These are phyloP conservation scores for Chlamydomonas sphaeroides DNA, from an alignment of 139 green algal genomes.

Conservation along the genomic window DNA sequence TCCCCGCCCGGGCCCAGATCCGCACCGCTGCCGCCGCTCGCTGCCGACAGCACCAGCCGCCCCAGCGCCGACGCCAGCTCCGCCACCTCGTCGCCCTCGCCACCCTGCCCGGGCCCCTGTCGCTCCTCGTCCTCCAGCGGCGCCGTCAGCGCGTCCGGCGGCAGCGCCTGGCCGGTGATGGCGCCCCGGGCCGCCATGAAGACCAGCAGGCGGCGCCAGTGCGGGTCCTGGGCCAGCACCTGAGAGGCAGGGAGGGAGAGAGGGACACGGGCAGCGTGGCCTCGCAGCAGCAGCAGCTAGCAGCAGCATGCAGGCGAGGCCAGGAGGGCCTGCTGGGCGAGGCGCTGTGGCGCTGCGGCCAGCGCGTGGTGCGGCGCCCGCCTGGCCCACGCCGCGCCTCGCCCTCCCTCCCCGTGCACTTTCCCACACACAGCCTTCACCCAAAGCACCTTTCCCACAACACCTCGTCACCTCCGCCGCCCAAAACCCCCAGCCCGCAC, in stretches of 20 bases:
- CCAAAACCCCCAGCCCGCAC: too few relatives aligned
- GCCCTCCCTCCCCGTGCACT: too few relatives aligned
- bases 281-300: not conserved
- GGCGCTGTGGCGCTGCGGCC: too few relatives aligned
- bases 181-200: not conserved
- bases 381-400: not conserved
- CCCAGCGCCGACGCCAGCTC: conserved; percentile 4
- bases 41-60: conserved; percentile 14
- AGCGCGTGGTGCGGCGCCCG: not conserved
- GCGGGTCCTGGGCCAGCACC: conserved; percentile 37
- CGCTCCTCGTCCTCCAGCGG: not conserved
- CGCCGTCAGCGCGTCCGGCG: not conserved
- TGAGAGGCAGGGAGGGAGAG: not conserved
- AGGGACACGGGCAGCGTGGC: not conserved
- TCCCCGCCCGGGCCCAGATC: not conserved
- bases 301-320: not conserved
- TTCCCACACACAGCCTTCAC: too few relatives aligned
- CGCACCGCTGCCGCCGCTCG: too few relatives aligned
- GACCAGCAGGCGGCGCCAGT: conserved; percentile 42
- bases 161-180: conserved; percentile 21
- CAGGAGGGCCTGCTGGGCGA: not conserved
- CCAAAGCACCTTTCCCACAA: too few relatives aligned
- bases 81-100: not conserved
- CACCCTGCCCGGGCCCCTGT: not conserved
- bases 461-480: too few relatives aligned